A percentile compares a stretch with the other conserved stretches of the same genome.
phyloP scores from a whole-genome alignment of 129 eudicot species.

The Smallanthus sonchifolius region DNA sequence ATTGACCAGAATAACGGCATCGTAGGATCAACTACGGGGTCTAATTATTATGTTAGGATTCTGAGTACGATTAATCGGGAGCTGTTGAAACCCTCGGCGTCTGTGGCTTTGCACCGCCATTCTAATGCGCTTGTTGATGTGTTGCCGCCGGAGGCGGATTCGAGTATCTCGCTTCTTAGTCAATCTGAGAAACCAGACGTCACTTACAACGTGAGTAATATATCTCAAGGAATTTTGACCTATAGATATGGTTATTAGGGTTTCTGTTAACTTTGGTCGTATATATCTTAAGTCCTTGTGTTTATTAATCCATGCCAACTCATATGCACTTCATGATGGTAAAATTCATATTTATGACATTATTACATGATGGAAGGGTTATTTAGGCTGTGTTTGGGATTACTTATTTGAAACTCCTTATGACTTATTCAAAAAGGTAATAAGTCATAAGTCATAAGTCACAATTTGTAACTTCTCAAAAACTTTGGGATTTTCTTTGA shows the following conservation, averaged over 20 bases:
- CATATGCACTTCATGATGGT: background rate
- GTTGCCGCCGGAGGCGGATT: slow-evolving; percentile 86
- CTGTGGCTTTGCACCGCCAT: slow-evolving; percentile 81
- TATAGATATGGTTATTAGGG: background rate
- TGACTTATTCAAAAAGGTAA: too few species aligned
- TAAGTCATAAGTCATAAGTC: too few species aligned
- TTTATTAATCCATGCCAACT: background rate
- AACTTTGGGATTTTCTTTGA: too few species aligned
- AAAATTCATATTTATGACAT: background rate
- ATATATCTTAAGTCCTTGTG: background rate
- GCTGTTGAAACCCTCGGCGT: slow-evolving; percentile 69
- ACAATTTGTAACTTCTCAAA: too few species aligned
- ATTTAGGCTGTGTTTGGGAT: too few species aligned
- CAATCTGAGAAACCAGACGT: slow-evolving; percentile 94
- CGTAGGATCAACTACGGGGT: slow-evolving; percentile 80
- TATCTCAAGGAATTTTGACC: background rate
- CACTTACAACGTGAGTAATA: slow-evolving; percentile 52
- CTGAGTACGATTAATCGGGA: slow-evolving; percentile 81
- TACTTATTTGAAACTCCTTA: too few species aligned
- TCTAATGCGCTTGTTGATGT: slow-evolving; percentile 86
- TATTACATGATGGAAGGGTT: background rate
- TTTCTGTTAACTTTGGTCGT: background rate
- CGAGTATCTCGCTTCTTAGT: slow-evolving; percentile 76
- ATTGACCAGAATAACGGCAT: slow-evolving; percentile 74
- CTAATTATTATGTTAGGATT: slow-evolving; percentile 81